A percentile compares a stretch with the other conserved stretches of the same genome.
Evolutionary conservation across 768 basidiomycete genomes (phyloP).

Genomic region (Hemileccinum rubropunctum): DNA sequence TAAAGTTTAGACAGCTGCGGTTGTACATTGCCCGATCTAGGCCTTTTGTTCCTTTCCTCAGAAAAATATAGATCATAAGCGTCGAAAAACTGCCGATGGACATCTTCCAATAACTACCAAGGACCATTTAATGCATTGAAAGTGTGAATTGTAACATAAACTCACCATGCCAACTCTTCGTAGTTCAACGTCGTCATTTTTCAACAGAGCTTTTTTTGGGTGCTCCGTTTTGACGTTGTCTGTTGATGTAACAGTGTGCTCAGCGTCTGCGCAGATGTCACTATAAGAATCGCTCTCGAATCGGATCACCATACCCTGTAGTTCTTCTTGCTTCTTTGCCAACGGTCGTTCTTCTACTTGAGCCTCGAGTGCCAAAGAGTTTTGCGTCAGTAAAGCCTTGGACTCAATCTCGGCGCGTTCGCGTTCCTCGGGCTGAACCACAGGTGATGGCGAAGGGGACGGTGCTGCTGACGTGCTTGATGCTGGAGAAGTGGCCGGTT

Average conservation of each 20-base stretch:
- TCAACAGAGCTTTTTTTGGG: conserved; percentile 72
- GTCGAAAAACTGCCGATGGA: conserved; percentile 75
- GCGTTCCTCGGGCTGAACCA: conserved; percentile 33
- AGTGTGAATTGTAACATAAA: neutral
- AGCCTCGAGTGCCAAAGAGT: conserved; percentile 75
- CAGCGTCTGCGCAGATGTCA: conserved; percentile 11
- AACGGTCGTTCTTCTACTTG: conserved; percentile 85
- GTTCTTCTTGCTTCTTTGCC: conserved; percentile 82
- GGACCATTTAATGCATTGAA: neutral
- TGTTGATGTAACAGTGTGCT: conserved; percentile 14
- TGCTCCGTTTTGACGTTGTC: conserved; percentile 40
- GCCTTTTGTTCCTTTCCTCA: conserved; percentile 29
- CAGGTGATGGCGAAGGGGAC: conserved; percentile 12
- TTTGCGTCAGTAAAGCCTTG: conserved; percentile 63
- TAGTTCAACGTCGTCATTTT: conserved; percentile 85
- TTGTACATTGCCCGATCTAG: conserved; percentile 24
- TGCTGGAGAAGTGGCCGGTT: conserved; percentile 11
- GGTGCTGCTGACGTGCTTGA: conserved; percentile 17
- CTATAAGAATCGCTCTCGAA: neutral
- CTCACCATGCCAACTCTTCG: conserved; percentile 70
- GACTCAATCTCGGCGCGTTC: conserved; percentile 45
- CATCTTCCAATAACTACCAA: conserved; percentile 70
- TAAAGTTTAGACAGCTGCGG: conserved; percentile 36
- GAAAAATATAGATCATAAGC: conserved; percentile 50
- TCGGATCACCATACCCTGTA: conserved; percentile 46